phyloP scores from a whole-genome alignment of 1,284 basidiomycete species.

The Crocinoboletus sp. region DNA sequence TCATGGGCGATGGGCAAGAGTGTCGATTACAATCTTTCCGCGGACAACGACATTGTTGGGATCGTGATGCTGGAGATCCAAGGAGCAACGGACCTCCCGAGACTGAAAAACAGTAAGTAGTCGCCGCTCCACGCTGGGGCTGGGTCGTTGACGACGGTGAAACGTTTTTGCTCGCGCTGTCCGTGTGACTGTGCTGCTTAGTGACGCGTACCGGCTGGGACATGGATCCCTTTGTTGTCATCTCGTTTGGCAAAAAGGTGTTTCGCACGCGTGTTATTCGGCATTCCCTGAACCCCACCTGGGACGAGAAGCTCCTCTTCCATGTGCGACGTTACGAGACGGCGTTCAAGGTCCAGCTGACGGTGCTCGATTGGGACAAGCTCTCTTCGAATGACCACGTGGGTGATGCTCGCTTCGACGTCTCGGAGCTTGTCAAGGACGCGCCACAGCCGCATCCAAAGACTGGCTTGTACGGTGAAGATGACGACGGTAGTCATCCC shows the following conservation, averaged over 20 bases:
- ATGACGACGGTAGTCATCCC: slow-evolving; percentile 38
- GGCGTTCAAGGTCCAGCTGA: slow-evolving; percentile 71
- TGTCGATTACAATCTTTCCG: slow-evolving; percentile 61
- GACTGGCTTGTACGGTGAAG: slow-evolving; percentile 65
- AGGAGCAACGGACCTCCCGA: slow-evolving; percentile 79
- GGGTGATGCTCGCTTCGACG: slow-evolving; percentile 68
- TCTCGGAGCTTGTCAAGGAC: slow-evolving; percentile 65
- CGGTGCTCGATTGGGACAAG: slow-evolving; percentile 94
- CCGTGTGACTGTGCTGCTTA: slow-evolving; percentile 28
- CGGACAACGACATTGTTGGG: slow-evolving; percentile 78
- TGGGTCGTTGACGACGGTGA: slow-evolving; percentile 7
- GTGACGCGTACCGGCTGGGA: slow-evolving; percentile 87
- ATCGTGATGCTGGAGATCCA: slow-evolving; percentile 84
- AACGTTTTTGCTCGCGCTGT: neutral
- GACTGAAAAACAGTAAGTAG: slow-evolving; percentile 77
- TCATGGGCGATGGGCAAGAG: slow-evolving; percentile 31
- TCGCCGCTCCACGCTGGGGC: neutral
- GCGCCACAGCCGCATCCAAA: slow-evolving; percentile 69
- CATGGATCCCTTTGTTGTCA: slow-evolving; percentile 97
- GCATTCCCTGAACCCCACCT: slow-evolving; percentile 85
- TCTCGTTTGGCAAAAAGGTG: slow-evolving; percentile 96
- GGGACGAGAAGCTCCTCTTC: slow-evolving; percentile 96
- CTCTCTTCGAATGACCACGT: slow-evolving; percentile 86
- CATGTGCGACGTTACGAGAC: slow-evolving; percentile 90
- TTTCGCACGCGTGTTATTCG: slow-evolving; percentile 91